Conservation (phyloP, 2,329 filamentous ascomycete genomes). For the Chaetomiaceae sp. region DNA sequence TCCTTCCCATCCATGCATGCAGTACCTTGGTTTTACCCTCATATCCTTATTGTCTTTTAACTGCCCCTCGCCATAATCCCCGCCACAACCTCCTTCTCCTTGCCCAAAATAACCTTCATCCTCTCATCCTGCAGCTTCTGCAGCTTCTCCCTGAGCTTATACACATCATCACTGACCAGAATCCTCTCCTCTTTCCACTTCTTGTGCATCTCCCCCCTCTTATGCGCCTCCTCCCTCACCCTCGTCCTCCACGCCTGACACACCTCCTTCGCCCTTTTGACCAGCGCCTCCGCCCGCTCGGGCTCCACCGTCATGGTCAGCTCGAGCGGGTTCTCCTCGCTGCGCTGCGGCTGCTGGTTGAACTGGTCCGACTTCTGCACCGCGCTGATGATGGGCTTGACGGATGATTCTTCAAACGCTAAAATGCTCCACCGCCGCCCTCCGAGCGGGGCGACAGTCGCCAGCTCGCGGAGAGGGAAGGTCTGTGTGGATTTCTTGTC, state of each 20-base stretch:
- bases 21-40: too few species aligned
- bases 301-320: constrained; percentile 51
- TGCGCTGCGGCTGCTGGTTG: constrained; percentile 58
- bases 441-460: constrained; percentile 48
- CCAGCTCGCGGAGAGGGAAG: constrained; percentile 52
- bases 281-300: constrained; percentile 46
- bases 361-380: constrained; percentile 49
- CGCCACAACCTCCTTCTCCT: constrained; percentile 47
- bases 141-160: constrained; percentile 42
- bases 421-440: constrained; percentile 37
- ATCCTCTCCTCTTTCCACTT: constrained; percentile 43
- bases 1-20: background rate
- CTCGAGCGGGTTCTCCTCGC: constrained; percentile 56
- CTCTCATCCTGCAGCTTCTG: constrained; percentile 51
- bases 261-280: constrained; percentile 40
- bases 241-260: constrained; percentile 49
- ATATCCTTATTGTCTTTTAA: too few species aligned
- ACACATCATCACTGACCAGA: constrained; percentile 42
- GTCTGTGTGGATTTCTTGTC: constrained; percentile 30
- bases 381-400: constrained; percentile 54
- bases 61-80: constrained; percentile 24
- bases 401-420: constrained; percentile 38
- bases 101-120: constrained; percentile 46
- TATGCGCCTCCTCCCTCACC: constrained; percentile 44
- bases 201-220: constrained; percentile 46